These are phyloP conservation scores for Vicia faba DNA, from an alignment of 306 rosid species.

Conservation along the genomic window DNA sequence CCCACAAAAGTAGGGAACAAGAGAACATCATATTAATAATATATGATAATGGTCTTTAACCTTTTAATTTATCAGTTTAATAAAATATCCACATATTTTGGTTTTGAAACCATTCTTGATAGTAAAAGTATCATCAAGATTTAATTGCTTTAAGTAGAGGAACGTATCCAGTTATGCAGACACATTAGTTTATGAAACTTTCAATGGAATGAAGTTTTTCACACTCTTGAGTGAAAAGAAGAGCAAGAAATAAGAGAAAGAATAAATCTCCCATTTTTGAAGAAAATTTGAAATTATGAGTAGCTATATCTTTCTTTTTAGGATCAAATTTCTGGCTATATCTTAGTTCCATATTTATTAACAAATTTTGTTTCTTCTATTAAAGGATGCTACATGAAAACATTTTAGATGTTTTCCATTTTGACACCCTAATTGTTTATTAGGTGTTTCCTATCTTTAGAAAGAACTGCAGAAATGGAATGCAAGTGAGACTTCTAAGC, in stretches of 20 bases:
- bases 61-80: slow-evolving; percentile 32
- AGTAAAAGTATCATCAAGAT: slow-evolving; percentile 17
- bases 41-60: slow-evolving; percentile 7
- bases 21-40: slow-evolving; percentile 23
- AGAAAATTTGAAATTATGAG: slow-evolving; percentile 11
- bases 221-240: slow-evolving; percentile 12
- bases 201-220: slow-evolving; percentile 21
- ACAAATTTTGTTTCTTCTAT: slow-evolving; percentile 25
- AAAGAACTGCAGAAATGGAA: slow-evolving; percentile 56
- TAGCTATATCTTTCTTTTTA: background rate
- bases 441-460: slow-evolving; percentile 79
- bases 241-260: slow-evolving; percentile 23
- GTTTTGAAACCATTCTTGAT: slow-evolving; percentile 31
- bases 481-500: slow-evolving; percentile 67
- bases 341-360: slow-evolving; percentile 18
- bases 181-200: slow-evolving; percentile 25
- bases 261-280: slow-evolving; percentile 6
- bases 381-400: slow-evolving; percentile 24
- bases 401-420: slow-evolving; percentile 23
- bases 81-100: slow-evolving; percentile 18
- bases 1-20: slow-evolving; percentile 20
- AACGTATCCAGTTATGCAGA: slow-evolving; percentile 11
- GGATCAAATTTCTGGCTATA: background rate
- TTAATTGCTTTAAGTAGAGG: slow-evolving; percentile 6
- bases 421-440: slow-evolving; percentile 42